These are phyloP conservation scores for Chiua virens DNA, from an alignment of 768 basidiomycete species.

Conservation along the genomic window DNA sequence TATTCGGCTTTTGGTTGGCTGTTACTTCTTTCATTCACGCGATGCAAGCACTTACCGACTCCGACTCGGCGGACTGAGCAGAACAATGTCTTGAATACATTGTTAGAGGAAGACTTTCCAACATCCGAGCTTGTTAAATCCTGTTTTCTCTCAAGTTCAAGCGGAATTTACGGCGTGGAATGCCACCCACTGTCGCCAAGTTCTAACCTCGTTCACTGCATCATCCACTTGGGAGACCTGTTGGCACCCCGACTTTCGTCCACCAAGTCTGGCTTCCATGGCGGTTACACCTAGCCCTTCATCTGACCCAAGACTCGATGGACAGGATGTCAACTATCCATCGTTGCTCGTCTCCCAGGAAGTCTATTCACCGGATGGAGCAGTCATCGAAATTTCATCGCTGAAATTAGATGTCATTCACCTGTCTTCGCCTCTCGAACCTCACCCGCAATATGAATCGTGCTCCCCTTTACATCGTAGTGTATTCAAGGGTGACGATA, in stretches of 20 bases:
- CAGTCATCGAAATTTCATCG: conserved; percentile 5
- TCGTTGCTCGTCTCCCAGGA: conserved; percentile 6
- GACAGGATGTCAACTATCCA: not conserved
- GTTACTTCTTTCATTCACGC: too few species aligned
- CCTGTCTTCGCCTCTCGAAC: conserved; percentile 12
- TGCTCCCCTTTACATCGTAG: conserved; percentile 52
- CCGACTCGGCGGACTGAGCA: conserved; percentile 12
- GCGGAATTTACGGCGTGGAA: conserved; percentile 25
- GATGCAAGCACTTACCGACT: not conserved
- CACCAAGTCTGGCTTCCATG: not conserved
- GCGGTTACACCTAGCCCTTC: not conserved
- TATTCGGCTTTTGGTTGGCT: too few species aligned
- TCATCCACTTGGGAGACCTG: conserved; percentile 16
- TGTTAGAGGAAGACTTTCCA: not conserved
- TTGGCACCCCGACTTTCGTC: conserved; percentile 11
- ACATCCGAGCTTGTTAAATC: conserved; percentile 12
- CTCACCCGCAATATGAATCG: conserved; percentile 50
- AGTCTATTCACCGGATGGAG: conserved; percentile 17
- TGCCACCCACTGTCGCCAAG: conserved; percentile 9
- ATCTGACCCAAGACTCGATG: not conserved
- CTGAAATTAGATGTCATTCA: conserved; percentile 17
- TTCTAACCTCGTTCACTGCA: conserved; percentile 13
- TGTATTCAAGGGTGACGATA: conserved; percentile 57
- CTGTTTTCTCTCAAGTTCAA: conserved; percentile 22
- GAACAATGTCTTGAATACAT: conserved; percentile 5